Percentiles rank a stretch among this genome's conserved stretches.
Evolutionary conservation across 768 basidiomycete species (phyloP).

Genomic region (Tephrocybe sp.): DNA sequence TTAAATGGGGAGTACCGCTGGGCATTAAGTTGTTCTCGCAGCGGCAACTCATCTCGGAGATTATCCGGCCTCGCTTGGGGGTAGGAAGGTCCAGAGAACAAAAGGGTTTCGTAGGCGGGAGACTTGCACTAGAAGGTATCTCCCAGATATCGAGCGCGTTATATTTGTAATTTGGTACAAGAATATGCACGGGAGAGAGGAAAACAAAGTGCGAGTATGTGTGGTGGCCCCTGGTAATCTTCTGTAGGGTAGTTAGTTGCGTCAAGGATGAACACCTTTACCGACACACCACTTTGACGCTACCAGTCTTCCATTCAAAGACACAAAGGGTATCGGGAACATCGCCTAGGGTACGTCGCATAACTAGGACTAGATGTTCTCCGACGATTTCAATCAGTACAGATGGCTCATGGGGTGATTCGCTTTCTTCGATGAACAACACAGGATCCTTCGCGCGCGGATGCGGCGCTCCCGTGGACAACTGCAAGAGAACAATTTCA

Average conservation of each 20-base stretch:
- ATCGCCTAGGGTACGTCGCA: background rate
- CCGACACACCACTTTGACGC: conserved; percentile 11
- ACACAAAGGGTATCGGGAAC: conserved; percentile 11
- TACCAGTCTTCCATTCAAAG: conserved; percentile 14
- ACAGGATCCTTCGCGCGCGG: conserved; percentile 12
- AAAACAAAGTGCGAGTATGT: background rate
- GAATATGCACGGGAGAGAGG: background rate
- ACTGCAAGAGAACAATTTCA: background rate
- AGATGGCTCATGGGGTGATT: background rate
- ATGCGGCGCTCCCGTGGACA: conserved; percentile 8
- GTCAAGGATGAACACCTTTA: too few relatives aligned
- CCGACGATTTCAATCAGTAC: conserved; percentile 18
- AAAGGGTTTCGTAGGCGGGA: background rate
- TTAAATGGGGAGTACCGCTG: background rate
- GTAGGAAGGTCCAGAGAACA: background rate
- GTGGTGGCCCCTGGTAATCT: background rate
- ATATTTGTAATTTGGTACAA: background rate
- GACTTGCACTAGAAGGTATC: background rate
- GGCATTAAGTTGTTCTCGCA: background rate
- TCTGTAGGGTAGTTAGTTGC: background rate
- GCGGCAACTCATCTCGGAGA: background rate
- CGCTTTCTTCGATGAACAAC: conserved; percentile 26
- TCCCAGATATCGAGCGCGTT: conserved; percentile 5
- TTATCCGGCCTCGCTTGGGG: background rate
- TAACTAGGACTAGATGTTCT: conserved; percentile 12